phyloP scores from a whole-genome alignment of 2,329 filamentous ascomycete species.

The Phoma sp. region DNA sequence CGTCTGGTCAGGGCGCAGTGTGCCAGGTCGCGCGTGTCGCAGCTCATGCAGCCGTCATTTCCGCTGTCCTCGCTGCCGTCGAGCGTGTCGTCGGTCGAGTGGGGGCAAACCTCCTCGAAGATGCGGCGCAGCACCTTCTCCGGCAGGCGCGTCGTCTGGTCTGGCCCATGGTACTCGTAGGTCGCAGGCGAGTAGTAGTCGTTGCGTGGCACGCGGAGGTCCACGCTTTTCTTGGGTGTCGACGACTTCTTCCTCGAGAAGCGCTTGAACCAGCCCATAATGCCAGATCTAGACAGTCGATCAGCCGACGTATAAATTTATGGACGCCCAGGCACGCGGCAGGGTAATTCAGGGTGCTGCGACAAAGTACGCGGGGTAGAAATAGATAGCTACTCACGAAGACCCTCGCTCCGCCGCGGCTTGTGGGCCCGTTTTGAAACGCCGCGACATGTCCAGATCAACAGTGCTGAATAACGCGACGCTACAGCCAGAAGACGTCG shows the following conservation, averaged over 20 bases:
- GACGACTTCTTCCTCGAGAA: slow-evolving; percentile 50
- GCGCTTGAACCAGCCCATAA: slow-evolving; percentile 59
- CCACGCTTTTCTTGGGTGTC: slow-evolving; percentile 45
- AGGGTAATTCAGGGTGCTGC: slow-evolving; percentile 22
- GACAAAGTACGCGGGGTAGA: slow-evolving; percentile 20
- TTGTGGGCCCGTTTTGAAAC: slow-evolving; percentile 18
- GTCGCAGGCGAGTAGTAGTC: slow-evolving; percentile 35
- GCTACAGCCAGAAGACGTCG: background rate
- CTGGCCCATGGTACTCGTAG: slow-evolving; percentile 46
- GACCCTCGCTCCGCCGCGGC: slow-evolving; percentile 14
- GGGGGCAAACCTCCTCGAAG: slow-evolving; percentile 83
- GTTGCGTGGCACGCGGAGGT: slow-evolving; percentile 34
- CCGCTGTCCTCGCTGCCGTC: slow-evolving; percentile 80
- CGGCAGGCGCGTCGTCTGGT: slow-evolving; percentile 62
- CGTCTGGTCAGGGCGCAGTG: slow-evolving; percentile 77
- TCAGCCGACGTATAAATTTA: slow-evolving; percentile 16
- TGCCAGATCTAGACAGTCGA: slow-evolving; percentile 38
- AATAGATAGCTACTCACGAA: slow-evolving; percentile 16
- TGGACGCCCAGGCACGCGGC: slow-evolving; percentile 16
- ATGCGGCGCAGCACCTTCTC: slow-evolving; percentile 74
- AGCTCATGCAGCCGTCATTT: slow-evolving; percentile 87
- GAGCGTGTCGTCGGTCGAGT: slow-evolving; percentile 72
- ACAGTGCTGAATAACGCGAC: slow-evolving; percentile 5
- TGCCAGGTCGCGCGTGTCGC: slow-evolving; percentile 86
- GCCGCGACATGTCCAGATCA: slow-evolving; percentile 18